phyloP scores from a whole-genome alignment of 2,329 filamentous ascomycete species.

The Ascochyta koolunga region DNA sequence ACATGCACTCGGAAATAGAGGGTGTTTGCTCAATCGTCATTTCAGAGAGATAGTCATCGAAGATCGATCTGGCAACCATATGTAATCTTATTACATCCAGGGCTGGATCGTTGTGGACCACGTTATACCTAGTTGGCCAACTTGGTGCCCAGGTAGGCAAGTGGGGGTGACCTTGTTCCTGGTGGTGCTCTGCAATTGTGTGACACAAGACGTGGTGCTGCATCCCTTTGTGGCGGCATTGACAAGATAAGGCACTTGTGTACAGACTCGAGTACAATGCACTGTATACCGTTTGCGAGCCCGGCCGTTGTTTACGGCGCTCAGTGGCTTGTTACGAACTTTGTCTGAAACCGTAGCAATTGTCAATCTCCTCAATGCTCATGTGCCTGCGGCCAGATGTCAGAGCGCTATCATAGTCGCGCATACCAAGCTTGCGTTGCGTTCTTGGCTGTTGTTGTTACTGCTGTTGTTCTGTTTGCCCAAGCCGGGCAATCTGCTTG shows the following conservation, averaged over 20 bases:
- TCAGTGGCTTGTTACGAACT: constrained; percentile 7
- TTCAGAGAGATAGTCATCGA: neutral
- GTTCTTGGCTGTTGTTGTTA: constrained; percentile 9
- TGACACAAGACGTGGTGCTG: constrained; percentile 4
- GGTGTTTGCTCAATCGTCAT: neutral
- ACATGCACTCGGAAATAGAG: constrained; percentile 2
- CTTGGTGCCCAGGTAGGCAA: neutral
- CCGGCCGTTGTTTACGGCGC: constrained; percentile 3
- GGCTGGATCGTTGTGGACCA: constrained; percentile 13
- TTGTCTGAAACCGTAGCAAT: constrained; percentile 2
- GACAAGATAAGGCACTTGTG: neutral
- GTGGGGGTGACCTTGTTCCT: constrained; percentile 1
- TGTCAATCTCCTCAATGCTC: constrained; percentile 9
- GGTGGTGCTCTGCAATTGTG: neutral
- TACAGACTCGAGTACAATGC: neutral
- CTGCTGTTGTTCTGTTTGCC: constrained; percentile 1
- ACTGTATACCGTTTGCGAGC: neutral
- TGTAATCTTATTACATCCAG: neutral
- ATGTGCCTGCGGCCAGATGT: neutral
- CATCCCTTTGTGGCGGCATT: neutral
- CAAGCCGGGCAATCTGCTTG: neutral
- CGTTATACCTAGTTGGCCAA: neutral
- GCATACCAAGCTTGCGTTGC: constrained; percentile 9
- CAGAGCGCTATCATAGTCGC: constrained; percentile 6
- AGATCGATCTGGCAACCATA: constrained; percentile 1